Percentiles rank a stretch among this genome's conserved stretches.
Conservation (phyloP, 2,329 filamentous ascomycete genomes). For the Stagonosporopsis tanaceti region DNA sequence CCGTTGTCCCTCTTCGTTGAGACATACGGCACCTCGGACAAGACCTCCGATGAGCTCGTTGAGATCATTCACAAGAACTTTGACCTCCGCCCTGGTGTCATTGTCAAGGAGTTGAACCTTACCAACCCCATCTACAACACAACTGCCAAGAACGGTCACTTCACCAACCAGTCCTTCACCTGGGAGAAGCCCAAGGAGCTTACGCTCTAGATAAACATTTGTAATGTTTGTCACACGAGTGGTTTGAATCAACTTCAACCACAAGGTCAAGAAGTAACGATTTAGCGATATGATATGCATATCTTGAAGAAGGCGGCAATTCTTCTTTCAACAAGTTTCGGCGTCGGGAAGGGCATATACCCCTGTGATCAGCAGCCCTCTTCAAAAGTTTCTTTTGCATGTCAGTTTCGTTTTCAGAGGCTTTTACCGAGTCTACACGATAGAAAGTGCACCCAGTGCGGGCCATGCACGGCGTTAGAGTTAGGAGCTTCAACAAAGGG, state of each 20-base stretch:
- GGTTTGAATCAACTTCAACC: constrained; percentile 53
- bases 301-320: constrained; percentile 45
- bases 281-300: constrained; percentile 46
- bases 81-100: constrained; percentile 96
- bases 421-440: constrained; percentile 38
- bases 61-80: constrained; percentile 96
- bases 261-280: constrained; percentile 42
- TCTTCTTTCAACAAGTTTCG: constrained; percentile 53
- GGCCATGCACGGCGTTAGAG: constrained; percentile 30
- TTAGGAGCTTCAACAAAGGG: constrained; percentile 36
- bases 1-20: constrained; percentile 98
- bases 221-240: constrained; percentile 41
- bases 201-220: constrained; percentile 73
- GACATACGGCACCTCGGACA: constrained; percentile 92
- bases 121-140: constrained; percentile 96
- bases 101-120: constrained; percentile 95
- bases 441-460: constrained; percentile 27
- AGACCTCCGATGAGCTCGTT: constrained; percentile 90
- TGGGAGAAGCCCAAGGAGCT: constrained; percentile 99
- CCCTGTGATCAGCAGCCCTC: constrained; percentile 42
- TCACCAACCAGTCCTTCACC: constrained; percentile 96
- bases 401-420: constrained; percentile 32
- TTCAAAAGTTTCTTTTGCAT: constrained; percentile 45
- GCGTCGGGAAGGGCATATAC: constrained; percentile 49
- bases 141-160: constrained; percentile 99